These are phyloP conservation scores for Umbilicus rupestris DNA, from an alignment of 164 flowering plant species.

Conservation along the genomic window DNA sequence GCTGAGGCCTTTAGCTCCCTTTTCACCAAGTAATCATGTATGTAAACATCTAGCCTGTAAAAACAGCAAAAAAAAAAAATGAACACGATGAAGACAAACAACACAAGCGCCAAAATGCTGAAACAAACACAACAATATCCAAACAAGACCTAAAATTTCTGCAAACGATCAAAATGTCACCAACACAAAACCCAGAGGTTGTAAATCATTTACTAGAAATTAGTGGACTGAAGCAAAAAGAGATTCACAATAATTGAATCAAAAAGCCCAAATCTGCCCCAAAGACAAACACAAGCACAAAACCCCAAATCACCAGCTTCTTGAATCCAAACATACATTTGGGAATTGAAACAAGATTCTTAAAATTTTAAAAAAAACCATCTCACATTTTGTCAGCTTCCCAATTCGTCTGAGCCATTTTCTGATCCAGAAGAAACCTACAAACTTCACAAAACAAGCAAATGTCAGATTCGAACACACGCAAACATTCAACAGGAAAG, in stretches of 20 bases:
- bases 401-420: constrained; percentile 90
- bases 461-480: background rate
- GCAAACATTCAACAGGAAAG: background rate
- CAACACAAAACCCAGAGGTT: too few species aligned
- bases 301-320: constrained; percentile 4
- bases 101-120: too few species aligned
- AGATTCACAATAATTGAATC: background rate
- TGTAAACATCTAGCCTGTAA: constrained; percentile 68
- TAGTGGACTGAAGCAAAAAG: background rate
- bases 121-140: too few species aligned
- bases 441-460: background rate
- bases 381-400: constrained; percentile 73
- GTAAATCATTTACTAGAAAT: too few species aligned
- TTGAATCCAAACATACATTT: background rate
- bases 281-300: constrained; percentile 17
- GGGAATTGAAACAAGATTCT: background rate
- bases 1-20: constrained; percentile 69
- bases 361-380: background rate
- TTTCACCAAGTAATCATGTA: constrained; percentile 65
- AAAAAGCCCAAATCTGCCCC: background rate
- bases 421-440: background rate
- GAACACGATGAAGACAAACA: background rate
- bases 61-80: background rate
- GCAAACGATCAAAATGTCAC: too few species aligned
- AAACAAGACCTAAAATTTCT: too few species aligned